Evolutionary conservation across 2,329 filamentous ascomycete species (phyloP), one percentile per base, ranked within the genome.

Genomic region (Cladorrhinum sp.): DNA sequence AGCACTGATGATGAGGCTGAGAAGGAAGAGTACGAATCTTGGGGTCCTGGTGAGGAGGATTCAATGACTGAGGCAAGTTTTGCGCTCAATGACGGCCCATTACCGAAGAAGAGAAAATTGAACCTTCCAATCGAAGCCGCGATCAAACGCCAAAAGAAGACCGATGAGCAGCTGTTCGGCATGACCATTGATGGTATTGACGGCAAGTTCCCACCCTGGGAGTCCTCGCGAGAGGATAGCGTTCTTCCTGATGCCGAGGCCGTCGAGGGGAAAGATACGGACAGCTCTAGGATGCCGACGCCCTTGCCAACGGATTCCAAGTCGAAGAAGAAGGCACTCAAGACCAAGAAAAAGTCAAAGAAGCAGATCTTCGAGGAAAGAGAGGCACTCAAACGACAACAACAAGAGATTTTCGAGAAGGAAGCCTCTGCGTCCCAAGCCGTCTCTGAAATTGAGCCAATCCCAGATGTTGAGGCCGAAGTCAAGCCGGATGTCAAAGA

Each of bases 61-160:
- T 86, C 84, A 0, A 83, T 90, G 79, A 90, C 89, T 0, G 89
- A 92, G 69, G 84, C 85, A 54, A 91, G 89, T 75, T 86, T 90
- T 66, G 81, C 84, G 50, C 79, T 88, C 60, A 77, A 83, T 50
- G 87, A 91, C 53, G 72, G 75, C 63, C 76, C 50, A 65, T 76
- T 72, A 61, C 80, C 73, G 69, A 89, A 77, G 72, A 95, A 96
- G 73, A 86, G 90, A 65, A 95, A 93, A 74, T 80, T 91, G 41
- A 84, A 89, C 41, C 78, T 86, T 50, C 86, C 88, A 38, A 83
- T 90, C 20, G 84, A 90, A 60, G 83, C 84, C 58, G 83, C 88
- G 51, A 85, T 90, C 55, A 95, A 96, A 74, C 86, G 91, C 53
- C 89, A 85, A 68, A 93, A 92, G 77, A 92, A 91, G 71, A 81